A percentile compares a stretch with the other conserved stretches of the same genome.
Evolutionary conservation across 257 asterid genomes (phyloP).

Genomic region (Voacanga thouarsii): DNA sequence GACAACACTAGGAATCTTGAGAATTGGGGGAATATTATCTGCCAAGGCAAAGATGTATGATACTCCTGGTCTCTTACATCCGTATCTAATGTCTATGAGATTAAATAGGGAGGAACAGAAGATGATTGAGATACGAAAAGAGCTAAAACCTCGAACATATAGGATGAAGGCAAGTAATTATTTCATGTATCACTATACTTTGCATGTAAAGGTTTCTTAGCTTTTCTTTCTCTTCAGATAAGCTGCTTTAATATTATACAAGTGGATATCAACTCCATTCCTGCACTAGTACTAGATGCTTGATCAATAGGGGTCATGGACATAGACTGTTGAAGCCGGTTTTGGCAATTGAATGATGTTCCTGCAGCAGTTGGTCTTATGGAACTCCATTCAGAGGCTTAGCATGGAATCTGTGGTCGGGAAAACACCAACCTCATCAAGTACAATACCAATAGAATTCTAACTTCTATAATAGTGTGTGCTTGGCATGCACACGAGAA

Average conservation of each 20-base stretch:
- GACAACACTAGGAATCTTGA: constrained; percentile 86
- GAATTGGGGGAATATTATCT: constrained; percentile 85
- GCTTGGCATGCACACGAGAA: background rate
- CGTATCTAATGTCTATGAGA: constrained; percentile 77
- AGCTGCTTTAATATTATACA: background rate
- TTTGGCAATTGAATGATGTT: constrained; percentile 8
- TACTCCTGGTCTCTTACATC: constrained; percentile 92
- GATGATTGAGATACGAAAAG: constrained; percentile 89
- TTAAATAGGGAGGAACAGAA: constrained; percentile 88
- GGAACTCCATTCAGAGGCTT: background rate
- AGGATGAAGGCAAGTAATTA: constrained; percentile 70
- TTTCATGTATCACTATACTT: background rate
- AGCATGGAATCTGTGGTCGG: background rate
- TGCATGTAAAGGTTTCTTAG: background rate
- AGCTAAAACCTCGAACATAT: constrained; percentile 81
- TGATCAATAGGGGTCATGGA: background rate
- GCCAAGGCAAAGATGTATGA: constrained; percentile 98
- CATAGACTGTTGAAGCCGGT: constrained; percentile 6
- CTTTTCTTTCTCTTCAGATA: background rate
- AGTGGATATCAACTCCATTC: background rate
- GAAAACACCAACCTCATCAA: background rate
- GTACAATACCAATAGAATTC: background rate
- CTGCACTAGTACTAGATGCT: background rate
- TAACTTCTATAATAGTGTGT: background rate
- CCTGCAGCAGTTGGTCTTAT: background rate